Percentiles rank a stretch among this genome's conserved stretches.
Evolutionary conservation across 805 yeast genomes (phyloP).

Genomic region (Ogataea minuta): DNA sequence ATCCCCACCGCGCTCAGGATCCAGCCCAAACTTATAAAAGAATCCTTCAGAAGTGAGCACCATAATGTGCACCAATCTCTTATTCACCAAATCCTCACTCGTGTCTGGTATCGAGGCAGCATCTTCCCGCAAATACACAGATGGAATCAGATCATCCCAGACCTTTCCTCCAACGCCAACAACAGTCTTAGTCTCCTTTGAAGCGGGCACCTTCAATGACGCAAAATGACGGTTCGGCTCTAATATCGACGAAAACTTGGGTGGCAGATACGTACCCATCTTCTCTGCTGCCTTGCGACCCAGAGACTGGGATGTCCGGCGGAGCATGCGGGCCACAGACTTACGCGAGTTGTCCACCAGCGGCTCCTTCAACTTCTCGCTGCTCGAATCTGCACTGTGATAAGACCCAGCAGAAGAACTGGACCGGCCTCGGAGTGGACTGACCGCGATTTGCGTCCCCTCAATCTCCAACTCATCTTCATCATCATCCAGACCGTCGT

Average conservation of each 20-base stretch:
- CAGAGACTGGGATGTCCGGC: constrained; percentile 73
- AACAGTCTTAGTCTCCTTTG: constrained; percentile 44
- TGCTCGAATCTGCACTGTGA: constrained; percentile 26
- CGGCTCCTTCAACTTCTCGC: constrained; percentile 47
- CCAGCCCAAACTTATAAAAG: constrained; percentile 80
- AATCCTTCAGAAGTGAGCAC: constrained; percentile 87
- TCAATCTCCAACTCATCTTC: constrained; percentile 22
- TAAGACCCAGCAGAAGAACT: constrained; percentile 29
- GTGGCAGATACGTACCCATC: constrained; percentile 86
- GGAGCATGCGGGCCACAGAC: constrained; percentile 70
- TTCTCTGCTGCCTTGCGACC: constrained; percentile 83
- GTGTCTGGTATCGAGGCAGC: constrained; percentile 16
- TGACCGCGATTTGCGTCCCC: constrained; percentile 17
- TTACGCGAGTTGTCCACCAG: constrained; percentile 67
- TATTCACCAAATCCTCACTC: constrained; percentile 21
- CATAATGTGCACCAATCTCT: constrained; percentile 50
- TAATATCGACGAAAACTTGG: constrained; percentile 77
- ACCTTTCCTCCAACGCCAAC: constrained; percentile 45
- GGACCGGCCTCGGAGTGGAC: constrained; percentile 21
- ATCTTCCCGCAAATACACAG: constrained; percentile 22
- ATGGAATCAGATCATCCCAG: constrained; percentile 25
- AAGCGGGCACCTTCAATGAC: constrained; percentile 49
- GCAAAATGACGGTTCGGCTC: constrained; percentile 96
- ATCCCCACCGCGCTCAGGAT: constrained; percentile 91
- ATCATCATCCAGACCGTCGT: constrained; percentile 26